Percentiles rank a stretch among this genome's conserved stretches.
Conservation (phyloP, 257 asterid genomes). For the Nicotiana undulata region DNA sequence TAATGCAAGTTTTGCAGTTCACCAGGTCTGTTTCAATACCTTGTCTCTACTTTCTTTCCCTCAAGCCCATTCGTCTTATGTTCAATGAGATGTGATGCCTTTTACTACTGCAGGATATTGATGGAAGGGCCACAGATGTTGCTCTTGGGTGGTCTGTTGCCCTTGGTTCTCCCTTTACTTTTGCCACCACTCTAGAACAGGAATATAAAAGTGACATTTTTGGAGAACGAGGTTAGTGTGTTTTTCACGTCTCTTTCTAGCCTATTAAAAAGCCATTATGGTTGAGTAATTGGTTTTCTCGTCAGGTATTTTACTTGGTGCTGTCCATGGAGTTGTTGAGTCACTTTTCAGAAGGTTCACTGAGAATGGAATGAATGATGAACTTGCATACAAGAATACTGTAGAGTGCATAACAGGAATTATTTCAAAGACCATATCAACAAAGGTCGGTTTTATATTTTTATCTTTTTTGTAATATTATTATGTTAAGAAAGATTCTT, state of each 20-base stretch:
- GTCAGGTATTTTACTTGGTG: slow-evolving; percentile 90
- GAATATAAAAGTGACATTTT: slow-evolving; percentile 93
- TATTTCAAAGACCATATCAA: slow-evolving; percentile 79
- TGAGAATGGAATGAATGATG: slow-evolving; percentile 84
- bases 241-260: not conserved
- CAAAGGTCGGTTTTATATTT: slow-evolving; percentile 44
- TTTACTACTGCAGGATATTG: slow-evolving; percentile 49
- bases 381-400: slow-evolving; percentile 87
- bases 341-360: slow-evolving; percentile 88
- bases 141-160: slow-evolving; percentile 98
- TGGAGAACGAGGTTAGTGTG: slow-evolving; percentile 76
- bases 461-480: not conserved
- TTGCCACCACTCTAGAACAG: slow-evolving; percentile 83
- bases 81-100: not conserved
- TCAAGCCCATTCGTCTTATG: not conserved
- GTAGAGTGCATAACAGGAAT: slow-evolving; percentile 88
- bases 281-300: slow-evolving; percentile 11
- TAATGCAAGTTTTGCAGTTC: slow-evolving; percentile 91
- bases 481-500: not conserved
- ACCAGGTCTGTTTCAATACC: slow-evolving; percentile 48
- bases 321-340: slow-evolving; percentile 95
- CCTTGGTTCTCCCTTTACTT: slow-evolving; percentile 95
- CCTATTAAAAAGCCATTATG: not conserved
- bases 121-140: slow-evolving; percentile 95
- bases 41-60: not conserved